A percentile compares a stretch with the other conserved stretches of the same genome.
Evolutionary conservation across 345 rosid genomes (phyloP).

Genomic region (Eucalyptus marginata): DNA sequence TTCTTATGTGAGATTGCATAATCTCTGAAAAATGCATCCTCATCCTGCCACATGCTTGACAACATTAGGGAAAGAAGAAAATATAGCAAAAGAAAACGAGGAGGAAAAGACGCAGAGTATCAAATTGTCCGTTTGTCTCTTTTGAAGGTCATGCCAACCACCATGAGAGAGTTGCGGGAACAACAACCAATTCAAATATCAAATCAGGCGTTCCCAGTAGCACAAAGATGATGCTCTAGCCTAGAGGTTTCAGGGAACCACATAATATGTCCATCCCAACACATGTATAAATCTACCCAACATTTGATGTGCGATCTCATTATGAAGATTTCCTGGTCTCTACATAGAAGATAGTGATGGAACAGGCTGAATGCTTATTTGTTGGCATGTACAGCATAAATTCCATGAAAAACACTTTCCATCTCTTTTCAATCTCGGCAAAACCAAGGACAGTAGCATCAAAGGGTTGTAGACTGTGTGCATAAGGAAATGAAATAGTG

Average conservation of each 20-base stretch:
- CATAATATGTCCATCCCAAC: background rate
- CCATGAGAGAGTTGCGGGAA: background rate
- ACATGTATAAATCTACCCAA: background rate
- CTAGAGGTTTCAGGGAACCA: background rate
- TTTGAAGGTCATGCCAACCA: background rate
- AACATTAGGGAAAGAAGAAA: background rate
- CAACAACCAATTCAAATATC: background rate
- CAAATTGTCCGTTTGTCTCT: background rate
- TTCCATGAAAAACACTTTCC: background rate
- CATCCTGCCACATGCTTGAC: conserved; percentile 42
- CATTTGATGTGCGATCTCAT: background rate
- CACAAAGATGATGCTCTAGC: background rate
- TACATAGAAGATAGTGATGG: background rate
- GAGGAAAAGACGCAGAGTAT: background rate
- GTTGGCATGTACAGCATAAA: background rate
- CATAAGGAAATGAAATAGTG: background rate
- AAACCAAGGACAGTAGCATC: background rate
- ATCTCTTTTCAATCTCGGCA: background rate
- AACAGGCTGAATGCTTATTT: background rate
- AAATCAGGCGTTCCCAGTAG: background rate
- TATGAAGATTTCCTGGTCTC: background rate
- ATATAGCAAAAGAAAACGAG: background rate
- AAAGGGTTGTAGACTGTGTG: background rate
- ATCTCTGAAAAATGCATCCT: conserved; percentile 72
- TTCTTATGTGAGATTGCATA: conserved; percentile 75